Base-by-base conservation (phyloP, 257 asterid genomes). In the Paraleonurus japonicus region DNA sequence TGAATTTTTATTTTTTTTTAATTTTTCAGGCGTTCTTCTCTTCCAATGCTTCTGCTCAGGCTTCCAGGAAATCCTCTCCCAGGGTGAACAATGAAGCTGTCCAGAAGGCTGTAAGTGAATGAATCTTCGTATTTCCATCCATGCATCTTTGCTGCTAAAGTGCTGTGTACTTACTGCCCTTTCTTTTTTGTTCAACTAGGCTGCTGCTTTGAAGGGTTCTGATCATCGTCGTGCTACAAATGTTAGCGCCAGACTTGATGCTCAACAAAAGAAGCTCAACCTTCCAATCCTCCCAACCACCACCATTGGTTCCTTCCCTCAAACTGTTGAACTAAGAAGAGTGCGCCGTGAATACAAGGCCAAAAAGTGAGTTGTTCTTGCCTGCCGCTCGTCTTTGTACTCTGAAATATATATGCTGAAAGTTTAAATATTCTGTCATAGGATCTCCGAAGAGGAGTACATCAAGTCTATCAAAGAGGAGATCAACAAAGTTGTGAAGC, bases 311-410 rank as follows among this genome's bases (percentile, higher is more conserved):
- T 90, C 98, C 60, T 93, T 93, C 82, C 98, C 97, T 32, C 98
- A 93, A 78, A 93, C 98, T 27, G 37, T 76, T 51, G 96, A 79
- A 54, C 85, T 93, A 47, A 89, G 98, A 72, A 90, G 85, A 84
- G 82, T 90, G 53, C 98, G 98, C 23, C 94, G 97, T 77, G 97
- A 90, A 79, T 93, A 88, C 85, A 93, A 90, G 85, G 98, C 95
- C 65, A 88, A 84, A 65, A 90, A 80, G 97, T 80, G 63, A 75
- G 89, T 76, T 28, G 5, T 50, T 19, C 4, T 7, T 19, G 28
- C 27, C 15, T 7, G 9, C 13, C 20, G 50, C 57, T 16, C 11
- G 57, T 48, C 24, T 48, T 19, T 19, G 24, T 3, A 17, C 19
- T 51, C 59, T 20, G 60, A 53, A 20, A 17, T 51, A 20, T 51